phyloP scores from a whole-genome alignment of 148 eudicot genomes.

The Camellia japonica region DNA sequence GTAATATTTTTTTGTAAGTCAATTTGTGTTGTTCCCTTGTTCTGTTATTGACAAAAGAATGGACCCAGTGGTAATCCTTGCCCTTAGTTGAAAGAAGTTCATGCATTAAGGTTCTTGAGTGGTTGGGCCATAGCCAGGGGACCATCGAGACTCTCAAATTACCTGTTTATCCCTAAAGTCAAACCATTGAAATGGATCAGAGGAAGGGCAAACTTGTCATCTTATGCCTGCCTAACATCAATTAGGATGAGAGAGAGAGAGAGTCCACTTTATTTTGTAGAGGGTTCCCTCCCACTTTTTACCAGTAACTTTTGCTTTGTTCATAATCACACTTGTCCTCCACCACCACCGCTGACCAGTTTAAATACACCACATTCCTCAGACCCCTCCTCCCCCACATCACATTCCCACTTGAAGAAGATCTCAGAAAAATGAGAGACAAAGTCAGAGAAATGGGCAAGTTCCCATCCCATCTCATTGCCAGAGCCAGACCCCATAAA shows the following conservation, averaged over 20 bases:
- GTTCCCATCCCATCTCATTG: not conserved
- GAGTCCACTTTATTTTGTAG: slow-evolving; percentile 58
- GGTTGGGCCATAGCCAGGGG: not conserved
- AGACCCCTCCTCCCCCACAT: slow-evolving; percentile 40
- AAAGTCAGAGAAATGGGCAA: not conserved
- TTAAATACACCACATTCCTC: slow-evolving; percentile 30
- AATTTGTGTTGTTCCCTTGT: too few species aligned
- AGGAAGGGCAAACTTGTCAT: not conserved
- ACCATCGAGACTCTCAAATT: too few species aligned
- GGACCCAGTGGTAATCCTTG: too few species aligned
- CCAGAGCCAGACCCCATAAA: not conserved
- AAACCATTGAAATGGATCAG: not conserved
- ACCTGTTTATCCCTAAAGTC: too few species aligned
- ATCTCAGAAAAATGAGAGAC: slow-evolving; percentile 2
- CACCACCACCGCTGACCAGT: slow-evolving; percentile 39
- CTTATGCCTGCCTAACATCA: not conserved
- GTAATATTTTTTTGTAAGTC: too few species aligned
- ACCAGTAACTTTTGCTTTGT: slow-evolving; percentile 32
- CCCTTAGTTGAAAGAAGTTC: too few species aligned
- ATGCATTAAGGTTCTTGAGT: too few species aligned
- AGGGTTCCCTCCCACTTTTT: slow-evolving; percentile 55
- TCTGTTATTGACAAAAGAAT: too few species aligned
- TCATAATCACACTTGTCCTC: slow-evolving; percentile 44
- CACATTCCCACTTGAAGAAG: slow-evolving; percentile 10
- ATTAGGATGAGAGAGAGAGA: slow-evolving; percentile 9